A percentile compares a stretch with the other conserved stretches of the same genome.
These are phyloP conservation scores for Ziziphus jujuba DNA, from an alignment of 306 rosid species.

Conservation along the genomic window DNA sequence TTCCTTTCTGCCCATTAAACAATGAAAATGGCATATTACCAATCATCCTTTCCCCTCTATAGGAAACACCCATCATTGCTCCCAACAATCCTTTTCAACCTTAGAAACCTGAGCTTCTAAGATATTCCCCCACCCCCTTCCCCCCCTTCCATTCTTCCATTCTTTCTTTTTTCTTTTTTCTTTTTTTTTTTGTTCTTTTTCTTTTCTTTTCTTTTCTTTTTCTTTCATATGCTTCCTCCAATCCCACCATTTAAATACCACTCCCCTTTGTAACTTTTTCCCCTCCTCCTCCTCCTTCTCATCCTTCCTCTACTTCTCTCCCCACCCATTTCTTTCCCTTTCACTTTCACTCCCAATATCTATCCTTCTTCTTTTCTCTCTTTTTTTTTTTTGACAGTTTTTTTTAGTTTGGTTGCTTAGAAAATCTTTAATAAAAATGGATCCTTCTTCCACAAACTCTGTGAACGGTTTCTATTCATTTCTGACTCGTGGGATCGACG, in stretches of 20 bases:
- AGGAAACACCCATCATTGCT: slow-evolving; percentile 99
- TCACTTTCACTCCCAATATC: neutral
- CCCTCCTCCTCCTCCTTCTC: slow-evolving; percentile 12
- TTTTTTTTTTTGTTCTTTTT: slow-evolving; percentile 31
- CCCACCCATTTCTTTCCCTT: neutral
- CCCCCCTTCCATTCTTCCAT: too few species aligned
- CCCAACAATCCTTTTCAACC: slow-evolving; percentile 99
- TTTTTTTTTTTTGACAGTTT: neutral
- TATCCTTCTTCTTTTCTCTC: neutral
- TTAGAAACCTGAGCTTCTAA: slow-evolving; percentile 94
- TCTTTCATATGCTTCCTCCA: slow-evolving; percentile 14
- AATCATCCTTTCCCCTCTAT: slow-evolving; percentile 96
- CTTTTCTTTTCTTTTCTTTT: slow-evolving; percentile 32
- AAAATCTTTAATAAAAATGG: slow-evolving; percentile 46
- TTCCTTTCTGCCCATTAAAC: slow-evolving; percentile 71
- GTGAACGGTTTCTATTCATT: slow-evolving; percentile 92
- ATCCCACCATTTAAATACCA: slow-evolving; percentile 61
- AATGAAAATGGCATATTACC: slow-evolving; percentile 95
- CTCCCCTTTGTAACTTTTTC: slow-evolving; percentile 22
- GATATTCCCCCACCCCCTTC: slow-evolving; percentile 59
- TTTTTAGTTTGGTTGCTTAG: neutral
- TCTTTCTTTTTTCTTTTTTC: slow-evolving; percentile 25
- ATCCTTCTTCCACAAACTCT: slow-evolving; percentile 90
- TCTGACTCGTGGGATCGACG: slow-evolving; percentile 90
- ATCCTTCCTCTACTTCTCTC: slow-evolving; percentile 3